Base-by-base conservation (phyloP, 2,329 filamentous ascomycete genomes). In the Colletotrichum truncatum region DNA sequence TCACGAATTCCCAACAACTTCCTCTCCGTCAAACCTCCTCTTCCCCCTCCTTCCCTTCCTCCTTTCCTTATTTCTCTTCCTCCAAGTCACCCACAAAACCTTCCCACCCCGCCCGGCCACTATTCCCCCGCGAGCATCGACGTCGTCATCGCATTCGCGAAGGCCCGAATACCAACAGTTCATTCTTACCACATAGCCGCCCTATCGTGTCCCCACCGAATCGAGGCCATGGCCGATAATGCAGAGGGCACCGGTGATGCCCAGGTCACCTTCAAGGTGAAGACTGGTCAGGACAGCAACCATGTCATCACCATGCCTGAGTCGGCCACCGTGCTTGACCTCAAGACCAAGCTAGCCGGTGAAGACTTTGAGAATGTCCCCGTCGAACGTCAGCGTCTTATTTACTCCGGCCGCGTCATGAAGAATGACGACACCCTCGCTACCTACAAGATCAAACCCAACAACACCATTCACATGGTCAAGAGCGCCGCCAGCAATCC, bases 361-460 rank as follows among this genome's bases (percentile, higher is more conserved):
- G 81, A 89, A 63, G 93, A 97, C 72, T 93, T 91, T 75, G 95
- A 97, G 77, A 91, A 97, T 77, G 89, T 97, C 60, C 91, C 96
- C 32, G 86, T 91, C 57, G 93, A 97, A 74, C 89, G 94, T 71
- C 95, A 98, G 81, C 93, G 96, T 67, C 85, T 99, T 69, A 99
- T 99, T 81, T 99, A 98, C 84, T 98, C 95, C 6, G 96, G 96
- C 56, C 91, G 95, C 67, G 95, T 99, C 67, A 89, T 99, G 82
- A 99, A 98, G 84, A 96, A 99, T 77, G 89, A 91, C 64, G 95
- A 99, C 73, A 90, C 92, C 0, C 82, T 99, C 43, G 89, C 86
- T 69, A 88, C 89, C 61, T 97, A 97, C 83, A 98, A 98, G 84
- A 94, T 99, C 79, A 98, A 98, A 85, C 86, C 93, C 69, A 94